Evolutionary conservation across 2,329 filamentous ascomycete species (phyloP).

Genomic region (Apiospora rasikravindrae): DNA sequence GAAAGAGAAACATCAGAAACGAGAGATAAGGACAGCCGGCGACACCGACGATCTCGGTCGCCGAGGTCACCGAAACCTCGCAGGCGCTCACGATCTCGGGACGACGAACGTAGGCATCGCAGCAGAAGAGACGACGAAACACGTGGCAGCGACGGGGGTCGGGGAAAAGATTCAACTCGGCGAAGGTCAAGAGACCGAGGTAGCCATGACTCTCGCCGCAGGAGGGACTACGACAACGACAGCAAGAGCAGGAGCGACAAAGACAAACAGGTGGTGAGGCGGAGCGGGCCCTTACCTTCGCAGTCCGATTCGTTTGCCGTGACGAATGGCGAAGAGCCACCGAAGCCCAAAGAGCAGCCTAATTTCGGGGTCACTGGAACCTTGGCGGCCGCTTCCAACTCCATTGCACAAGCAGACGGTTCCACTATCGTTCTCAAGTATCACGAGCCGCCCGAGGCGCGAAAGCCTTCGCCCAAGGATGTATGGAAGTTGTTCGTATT

Average conservation of each 20-base stretch:
- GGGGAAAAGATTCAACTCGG: conserved; percentile 27
- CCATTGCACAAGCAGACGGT: conserved; percentile 72
- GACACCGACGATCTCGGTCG: conserved; percentile 9
- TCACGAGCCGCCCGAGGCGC: conserved; percentile 90
- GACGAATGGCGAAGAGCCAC: conserved; percentile 54
- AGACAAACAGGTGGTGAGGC: conserved; percentile 40
- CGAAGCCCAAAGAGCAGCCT: conserved; percentile 79
- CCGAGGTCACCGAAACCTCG: conserved; percentile 9
- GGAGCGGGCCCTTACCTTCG: conserved; percentile 60
- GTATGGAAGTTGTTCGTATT: conserved; percentile 93
- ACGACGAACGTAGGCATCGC: conserved; percentile 31
- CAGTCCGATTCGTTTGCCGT: conserved; percentile 65
- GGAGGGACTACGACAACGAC: conserved; percentile 30
- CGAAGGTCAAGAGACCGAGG: conserved; percentile 22
- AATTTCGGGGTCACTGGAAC: conserved; percentile 84
- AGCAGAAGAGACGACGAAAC: conserved; percentile 31
- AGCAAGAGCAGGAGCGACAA: conserved; percentile 28
- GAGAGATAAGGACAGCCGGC: background rate
- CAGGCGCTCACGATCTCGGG: conserved; percentile 18
- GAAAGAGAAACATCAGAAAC: background rate
- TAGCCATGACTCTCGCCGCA: conserved; percentile 26
- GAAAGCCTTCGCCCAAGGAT: conserved; percentile 80
- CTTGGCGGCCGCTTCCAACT: conserved; percentile 87
- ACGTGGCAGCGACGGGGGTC: conserved; percentile 39
- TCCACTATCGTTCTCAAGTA: conserved; percentile 88